A percentile compares a stretch with the other conserved stretches of the same genome.
These are phyloP conservation scores for Chaetomium fimeti DNA, from an alignment of 495 filamentous ascomycete genomes.

Conservation along the genomic window DNA sequence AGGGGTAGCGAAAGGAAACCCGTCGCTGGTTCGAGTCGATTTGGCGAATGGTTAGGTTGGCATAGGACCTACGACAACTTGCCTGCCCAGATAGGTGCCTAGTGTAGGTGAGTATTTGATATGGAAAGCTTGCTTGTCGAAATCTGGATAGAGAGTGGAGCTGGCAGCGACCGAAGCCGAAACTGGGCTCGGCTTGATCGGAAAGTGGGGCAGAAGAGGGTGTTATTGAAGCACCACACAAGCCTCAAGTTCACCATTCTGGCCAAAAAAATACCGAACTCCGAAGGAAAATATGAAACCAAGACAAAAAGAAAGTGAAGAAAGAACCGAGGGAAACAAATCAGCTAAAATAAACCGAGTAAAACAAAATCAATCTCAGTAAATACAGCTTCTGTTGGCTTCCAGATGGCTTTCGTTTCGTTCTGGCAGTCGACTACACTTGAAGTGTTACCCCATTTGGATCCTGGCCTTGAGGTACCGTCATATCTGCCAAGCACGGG, in stretches of 20 bases:
- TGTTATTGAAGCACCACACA: neutral
- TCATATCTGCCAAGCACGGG: constrained; percentile 4
- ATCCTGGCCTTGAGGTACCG: neutral
- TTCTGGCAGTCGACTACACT: too few species aligned
- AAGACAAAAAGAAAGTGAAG: too few species aligned
- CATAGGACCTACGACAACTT: constrained; percentile 16
- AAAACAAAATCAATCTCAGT: too few species aligned
- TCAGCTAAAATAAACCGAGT: too few species aligned
- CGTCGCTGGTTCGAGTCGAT: neutral
- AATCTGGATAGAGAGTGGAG: neutral
- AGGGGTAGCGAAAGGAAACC: neutral
- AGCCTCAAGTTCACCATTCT: too few species aligned
- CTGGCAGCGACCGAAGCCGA: neutral
- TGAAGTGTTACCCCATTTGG: neutral
- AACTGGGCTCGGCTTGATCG: constrained; percentile 5
- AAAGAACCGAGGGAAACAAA: too few species aligned
- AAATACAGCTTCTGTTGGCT: too few species aligned
- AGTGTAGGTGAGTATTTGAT: too few species aligned
- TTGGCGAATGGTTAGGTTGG: neutral
- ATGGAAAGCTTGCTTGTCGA: neutral
- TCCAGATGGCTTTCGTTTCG: too few species aligned
- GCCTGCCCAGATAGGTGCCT: too few species aligned
- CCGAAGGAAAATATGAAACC: too few species aligned
- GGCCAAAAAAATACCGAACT: too few species aligned
- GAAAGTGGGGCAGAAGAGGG: neutral